Conservation (phyloP, 2,329 filamentous ascomycete genomes). For the Eutypella sp. region DNA sequence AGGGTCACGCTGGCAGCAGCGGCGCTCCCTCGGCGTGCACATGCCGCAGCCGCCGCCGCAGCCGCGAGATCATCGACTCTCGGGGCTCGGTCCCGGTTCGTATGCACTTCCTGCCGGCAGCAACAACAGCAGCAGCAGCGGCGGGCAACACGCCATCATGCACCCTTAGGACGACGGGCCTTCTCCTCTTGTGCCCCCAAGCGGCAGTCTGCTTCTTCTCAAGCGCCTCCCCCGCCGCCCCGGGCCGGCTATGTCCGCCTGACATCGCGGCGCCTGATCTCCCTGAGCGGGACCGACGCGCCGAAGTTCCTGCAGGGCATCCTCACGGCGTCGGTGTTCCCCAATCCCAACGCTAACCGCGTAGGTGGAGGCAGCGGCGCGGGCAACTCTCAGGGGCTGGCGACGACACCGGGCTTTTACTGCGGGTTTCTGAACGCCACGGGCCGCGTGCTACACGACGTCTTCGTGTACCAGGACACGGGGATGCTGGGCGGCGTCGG, state of each 20-base stretch:
- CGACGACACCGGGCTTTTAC: constrained; percentile 56
- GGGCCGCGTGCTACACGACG: constrained; percentile 81
- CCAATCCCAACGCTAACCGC: constrained; percentile 20
- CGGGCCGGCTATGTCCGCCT: constrained; percentile 50
- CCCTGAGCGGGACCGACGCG: constrained; percentile 72
- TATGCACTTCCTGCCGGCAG: not conserved
- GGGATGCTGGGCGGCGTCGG: constrained; percentile 22
- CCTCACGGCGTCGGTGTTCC: constrained; percentile 69
- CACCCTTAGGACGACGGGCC: not conserved
- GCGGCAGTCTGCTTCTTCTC: constrained; percentile 4
- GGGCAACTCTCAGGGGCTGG: constrained; percentile 9
- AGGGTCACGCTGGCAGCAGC: not conserved
- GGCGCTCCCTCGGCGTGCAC: not conserved
- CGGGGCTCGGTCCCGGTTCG: not conserved
- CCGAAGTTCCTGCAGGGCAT: constrained; percentile 84
- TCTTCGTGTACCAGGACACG: constrained; percentile 73
- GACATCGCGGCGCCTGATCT: constrained; percentile 72
- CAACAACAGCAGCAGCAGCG: not conserved
- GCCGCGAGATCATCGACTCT: not conserved
- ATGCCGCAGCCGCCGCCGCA: not conserved
- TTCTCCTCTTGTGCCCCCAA: not conserved
- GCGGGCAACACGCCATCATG: not conserved
- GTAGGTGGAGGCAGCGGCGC: not conserved
- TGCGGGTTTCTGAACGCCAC: constrained; percentile 80
- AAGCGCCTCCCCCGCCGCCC: constrained; percentile 36